A percentile compares a stretch with the other conserved stretches of the same genome.
These are phyloP conservation scores for Fomitiporia mediterranea DNA, from an alignment of 1,284 basidiomycete genomes.

Conservation along the genomic window DNA sequence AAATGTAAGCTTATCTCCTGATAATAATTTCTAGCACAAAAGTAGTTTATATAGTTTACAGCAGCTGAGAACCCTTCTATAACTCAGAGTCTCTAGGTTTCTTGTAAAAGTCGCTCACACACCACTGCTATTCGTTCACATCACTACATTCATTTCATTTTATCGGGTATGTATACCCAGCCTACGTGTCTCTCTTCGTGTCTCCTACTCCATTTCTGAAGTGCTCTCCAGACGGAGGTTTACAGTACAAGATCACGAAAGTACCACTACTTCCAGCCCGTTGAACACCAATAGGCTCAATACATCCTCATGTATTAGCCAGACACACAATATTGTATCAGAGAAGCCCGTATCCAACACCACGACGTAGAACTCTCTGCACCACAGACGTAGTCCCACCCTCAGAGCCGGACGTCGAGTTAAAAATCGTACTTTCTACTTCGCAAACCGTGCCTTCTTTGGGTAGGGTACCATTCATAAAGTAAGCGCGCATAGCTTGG, in stretches of 20 bases:
- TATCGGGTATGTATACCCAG: not conserved
- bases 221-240: not conserved
- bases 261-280: too few species aligned
- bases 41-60: too few species aligned
- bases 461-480: slow-evolving; percentile 20
- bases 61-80: too few species aligned
- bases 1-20: too few species aligned
- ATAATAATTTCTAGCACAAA: too few species aligned
- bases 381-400: too few species aligned
- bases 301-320: too few species aligned
- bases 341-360: too few species aligned
- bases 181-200: not conserved
- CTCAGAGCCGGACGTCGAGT: not conserved
- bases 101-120: not conserved
- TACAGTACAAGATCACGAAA: too few species aligned
- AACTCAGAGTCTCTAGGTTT: not conserved
- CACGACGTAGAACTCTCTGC: too few species aligned
- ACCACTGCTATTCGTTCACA: slow-evolving; percentile 6
- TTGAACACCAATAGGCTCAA: too few species aligned
- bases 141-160: slow-evolving; percentile 1
- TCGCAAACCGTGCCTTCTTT: slow-evolving; percentile 20
- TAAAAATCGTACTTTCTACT: slow-evolving; percentile 12
- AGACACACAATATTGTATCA: too few species aligned
- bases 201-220: not conserved
- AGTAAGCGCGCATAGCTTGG: slow-evolving; percentile 19